Base-by-base conservation (phyloP, 208 protist genomes). In the Trypanosoma melophagium region DNA sequence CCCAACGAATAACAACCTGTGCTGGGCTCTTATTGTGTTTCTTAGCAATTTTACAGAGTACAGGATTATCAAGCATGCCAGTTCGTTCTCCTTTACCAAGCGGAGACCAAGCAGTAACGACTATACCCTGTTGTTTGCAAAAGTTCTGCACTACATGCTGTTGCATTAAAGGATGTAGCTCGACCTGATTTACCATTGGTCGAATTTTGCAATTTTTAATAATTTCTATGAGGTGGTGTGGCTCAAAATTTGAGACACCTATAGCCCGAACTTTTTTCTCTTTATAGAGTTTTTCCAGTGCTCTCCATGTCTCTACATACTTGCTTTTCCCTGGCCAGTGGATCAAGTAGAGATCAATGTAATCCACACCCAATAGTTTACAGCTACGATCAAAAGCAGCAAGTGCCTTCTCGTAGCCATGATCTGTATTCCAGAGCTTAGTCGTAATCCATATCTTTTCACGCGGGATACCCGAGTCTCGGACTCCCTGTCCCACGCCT, bases 301-400 rank as follows among this genome's bases (percentile, higher is more conserved):
- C 86, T 25, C 69, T 74, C 83, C 86, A 92, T 41, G 83, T 86
- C 14, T 88, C 83, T 21, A 87, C 51, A 50, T 78, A 77, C 51
- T 77, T 72, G 25, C 54, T 62, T 7, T 86, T 69, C n/a, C 83
- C 79, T 9, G 97, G 97, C 89, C 93, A 99, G 77, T 99, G 98
- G 51, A 99, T 96, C 10, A 99, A 77, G 67, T 97, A 99, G 21
- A 98, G 74, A 72, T 99, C 97, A 8, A 99, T 53, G 71, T 99
- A 98, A 12, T 97, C 77, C 4, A 98, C n/a, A 2, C 74, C 74
- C 3, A 99, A 81, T 16, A 88, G 75, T 35, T 71, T 55, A 16
- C 94, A 71, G 41, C 93, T 97, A n/a, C 77, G 38, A 47, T 92
- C 86, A 56, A 85, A 86, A 14, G 77, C 74, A 14, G 69, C 63